phyloP scores from a whole-genome alignment of 495 filamentous ascomycete genomes.

The Aspergillus baeticus region DNA sequence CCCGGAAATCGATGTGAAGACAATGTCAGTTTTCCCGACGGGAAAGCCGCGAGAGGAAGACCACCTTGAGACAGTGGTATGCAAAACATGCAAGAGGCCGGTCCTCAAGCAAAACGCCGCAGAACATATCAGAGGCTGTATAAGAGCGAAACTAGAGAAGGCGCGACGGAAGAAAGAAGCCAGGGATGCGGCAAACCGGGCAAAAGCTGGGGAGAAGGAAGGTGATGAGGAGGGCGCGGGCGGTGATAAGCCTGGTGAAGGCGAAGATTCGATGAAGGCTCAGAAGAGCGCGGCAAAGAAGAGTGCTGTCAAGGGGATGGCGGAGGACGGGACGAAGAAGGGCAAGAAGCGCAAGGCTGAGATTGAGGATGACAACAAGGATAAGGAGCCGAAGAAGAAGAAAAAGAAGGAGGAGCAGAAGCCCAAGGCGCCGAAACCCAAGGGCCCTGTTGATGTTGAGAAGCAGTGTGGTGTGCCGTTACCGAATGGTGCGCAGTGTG shows the following conservation, averaged over 20 bases:
- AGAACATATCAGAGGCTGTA: constrained; percentile 67
- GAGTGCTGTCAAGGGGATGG: constrained; percentile 61
- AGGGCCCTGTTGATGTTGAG: constrained; percentile 96
- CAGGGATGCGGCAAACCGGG: constrained; percentile 63
- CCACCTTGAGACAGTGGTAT: constrained; percentile 63
- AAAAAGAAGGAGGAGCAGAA: constrained; percentile 90
- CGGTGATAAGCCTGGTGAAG: constrained; percentile 34
- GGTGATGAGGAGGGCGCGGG: constrained; percentile 54
- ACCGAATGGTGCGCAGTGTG: constrained; percentile 82
- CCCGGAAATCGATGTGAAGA: constrained; percentile 69
- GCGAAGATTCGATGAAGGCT: constrained; percentile 40
- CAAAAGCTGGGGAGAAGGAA: constrained; percentile 52
- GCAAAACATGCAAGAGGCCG: constrained; percentile 80
- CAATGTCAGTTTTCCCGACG: constrained; percentile 68
- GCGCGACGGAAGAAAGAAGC: constrained; percentile 80
- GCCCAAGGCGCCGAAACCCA: constrained; percentile 80
- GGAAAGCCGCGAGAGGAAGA: constrained; percentile 70
- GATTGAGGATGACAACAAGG: constrained; percentile 61
- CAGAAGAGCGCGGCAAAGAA: constrained; percentile 69
- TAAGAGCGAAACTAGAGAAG: constrained; percentile 74
- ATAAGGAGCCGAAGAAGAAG: constrained; percentile 82
- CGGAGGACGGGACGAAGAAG: constrained; percentile 63
- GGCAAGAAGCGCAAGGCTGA: constrained; percentile 95
- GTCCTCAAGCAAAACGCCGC: constrained; percentile 59
- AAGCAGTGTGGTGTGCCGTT: constrained; percentile 93